Conservation (phyloP, 306 rosid genomes). For the Mucuna pruriens region DNA sequence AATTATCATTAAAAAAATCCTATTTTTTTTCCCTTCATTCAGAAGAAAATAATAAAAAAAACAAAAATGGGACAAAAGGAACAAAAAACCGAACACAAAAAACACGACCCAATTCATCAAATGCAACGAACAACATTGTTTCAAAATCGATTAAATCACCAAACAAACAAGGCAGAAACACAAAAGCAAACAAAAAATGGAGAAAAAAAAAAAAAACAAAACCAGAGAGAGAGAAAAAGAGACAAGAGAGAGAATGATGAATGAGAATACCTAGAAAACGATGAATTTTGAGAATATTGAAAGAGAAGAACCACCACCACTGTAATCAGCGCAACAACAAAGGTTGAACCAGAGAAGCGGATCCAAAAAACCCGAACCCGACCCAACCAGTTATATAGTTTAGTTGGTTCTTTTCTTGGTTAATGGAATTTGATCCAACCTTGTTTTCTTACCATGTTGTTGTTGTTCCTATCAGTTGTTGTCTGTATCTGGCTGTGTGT, state of each 20-base stretch:
- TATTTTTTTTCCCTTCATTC: neutral
- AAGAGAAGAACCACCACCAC: neutral
- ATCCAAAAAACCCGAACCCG: slow-evolving; percentile 45
- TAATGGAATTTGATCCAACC: slow-evolving; percentile 28
- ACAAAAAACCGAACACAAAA: neutral
- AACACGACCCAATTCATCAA: slow-evolving; percentile 14
- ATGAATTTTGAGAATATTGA: slow-evolving; percentile 42
- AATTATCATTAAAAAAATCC: slow-evolving; percentile 10
- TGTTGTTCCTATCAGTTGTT: slow-evolving; percentile 21
- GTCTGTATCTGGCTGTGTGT: slow-evolving; percentile 23
- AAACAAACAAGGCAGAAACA: neutral
- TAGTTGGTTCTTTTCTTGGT: neutral
- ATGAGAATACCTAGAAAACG: slow-evolving; percentile 53
- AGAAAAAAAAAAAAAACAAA: neutral
- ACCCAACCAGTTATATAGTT: slow-evolving; percentile 33
- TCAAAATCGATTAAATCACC: slow-evolving; percentile 21
- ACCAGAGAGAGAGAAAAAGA: neutral
- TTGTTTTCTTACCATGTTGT: neutral
- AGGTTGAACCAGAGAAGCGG: slow-evolving; percentile 43
- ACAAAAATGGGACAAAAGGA: slow-evolving; percentile 7
- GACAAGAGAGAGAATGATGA: slow-evolving; percentile 34
- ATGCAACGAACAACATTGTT: slow-evolving; percentile 45
- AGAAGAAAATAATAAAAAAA: neutral
- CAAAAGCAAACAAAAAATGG: neutral
- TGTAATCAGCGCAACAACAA: slow-evolving; percentile 12